Base-by-base conservation (phyloP, 1,284 basidiomycete genomes). In the Ceratobasidium theobromae region DNA sequence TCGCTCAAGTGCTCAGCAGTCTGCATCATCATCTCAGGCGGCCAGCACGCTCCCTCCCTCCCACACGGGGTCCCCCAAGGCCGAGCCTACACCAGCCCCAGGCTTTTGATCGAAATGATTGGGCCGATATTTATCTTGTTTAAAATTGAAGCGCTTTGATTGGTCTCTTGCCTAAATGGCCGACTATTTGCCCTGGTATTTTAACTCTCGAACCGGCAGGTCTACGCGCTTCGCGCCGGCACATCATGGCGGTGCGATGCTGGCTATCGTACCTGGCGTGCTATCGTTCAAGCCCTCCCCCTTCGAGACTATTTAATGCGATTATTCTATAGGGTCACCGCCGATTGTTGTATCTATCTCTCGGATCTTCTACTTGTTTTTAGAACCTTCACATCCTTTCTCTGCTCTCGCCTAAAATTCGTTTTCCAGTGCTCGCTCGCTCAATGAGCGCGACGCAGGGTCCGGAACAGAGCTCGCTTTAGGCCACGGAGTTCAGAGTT, bases 1-100 rank as follows among this genome's bases (percentile, higher is more conserved):
- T 72, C 79, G 86, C n/a, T 28, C 38, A 18, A 43, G 38, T 30
- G 41, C 40, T 9, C 55, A 58, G 18, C 43, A 45, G 43, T 18
- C 27, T 4, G 11, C 55, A n/a, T 23, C n/a, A n/a, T n/a, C 41
- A 14, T 45, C 55, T 25, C 55, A 58, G 43, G 16, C 55, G 16
- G 28, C 43, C 5, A n/a, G n/a, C n/a, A n/a, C n/a, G n/a, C 35
- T 11, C 43, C 28, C 55, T 6, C 40, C 55, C 25, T 58, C 55
- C 28, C 41, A 58, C 18, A 35, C 25, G 3, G 43, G 40, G 14
- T 58, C 55, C 18, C 55, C 55, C n/a, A 58, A 58, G 43, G 25
- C 55, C 4, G 53, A 41, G 53, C 5, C 55, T 21, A 35, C 41
- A 14, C 35, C 35, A 8, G 51, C 51, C 40, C 23, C 54, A 3